These are phyloP conservation scores for Chloris gayana DNA, from an alignment of 176 grass and related monocot genomes.

Conservation along the genomic window DNA sequence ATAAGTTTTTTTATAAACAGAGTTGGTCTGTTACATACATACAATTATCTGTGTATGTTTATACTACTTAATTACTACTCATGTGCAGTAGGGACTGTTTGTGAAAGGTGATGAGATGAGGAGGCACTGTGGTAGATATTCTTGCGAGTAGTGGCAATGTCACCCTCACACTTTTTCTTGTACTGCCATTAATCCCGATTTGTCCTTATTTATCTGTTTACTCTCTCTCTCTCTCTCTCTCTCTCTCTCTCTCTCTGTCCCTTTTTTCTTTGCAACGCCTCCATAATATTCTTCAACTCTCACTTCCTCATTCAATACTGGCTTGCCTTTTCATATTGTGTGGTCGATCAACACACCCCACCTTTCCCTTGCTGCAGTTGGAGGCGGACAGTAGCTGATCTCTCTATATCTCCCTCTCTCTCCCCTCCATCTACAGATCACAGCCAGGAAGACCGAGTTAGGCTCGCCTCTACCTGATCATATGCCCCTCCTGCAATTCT, in stretches of 20 bases:
- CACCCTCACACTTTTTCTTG: constrained; percentile 68
- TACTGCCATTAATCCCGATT: constrained; percentile 65
- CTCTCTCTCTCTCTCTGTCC: not conserved
- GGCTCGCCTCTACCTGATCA: constrained; percentile 49
- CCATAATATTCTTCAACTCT: constrained; percentile 58
- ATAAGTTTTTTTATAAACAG: not conserved
- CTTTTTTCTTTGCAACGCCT: constrained; percentile 45
- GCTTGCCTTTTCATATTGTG: constrained; percentile 51
- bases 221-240: not conserved
- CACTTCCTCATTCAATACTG: constrained; percentile 40
- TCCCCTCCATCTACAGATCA: constrained; percentile 30
- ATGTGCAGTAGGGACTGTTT: constrained; percentile 30
- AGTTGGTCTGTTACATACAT: not conserved
- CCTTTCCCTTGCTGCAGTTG: constrained; percentile 59
- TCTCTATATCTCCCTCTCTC: not conserved
- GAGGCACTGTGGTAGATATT: constrained; percentile 60
- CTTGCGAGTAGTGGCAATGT: constrained; percentile 68
- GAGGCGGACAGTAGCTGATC: constrained; percentile 30
- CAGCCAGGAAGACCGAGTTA: constrained; percentile 33
- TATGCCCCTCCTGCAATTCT: constrained; percentile 41
- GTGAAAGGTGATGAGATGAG: constrained; percentile 42
- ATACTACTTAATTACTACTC: not conserved
- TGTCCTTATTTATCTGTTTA: constrained; percentile 71
- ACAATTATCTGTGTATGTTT: not conserved
- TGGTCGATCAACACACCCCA: constrained; percentile 35